Conservation (phyloP, 495 filamentous ascomycete species). For the Podospora pseudopauciseta region DNA sequence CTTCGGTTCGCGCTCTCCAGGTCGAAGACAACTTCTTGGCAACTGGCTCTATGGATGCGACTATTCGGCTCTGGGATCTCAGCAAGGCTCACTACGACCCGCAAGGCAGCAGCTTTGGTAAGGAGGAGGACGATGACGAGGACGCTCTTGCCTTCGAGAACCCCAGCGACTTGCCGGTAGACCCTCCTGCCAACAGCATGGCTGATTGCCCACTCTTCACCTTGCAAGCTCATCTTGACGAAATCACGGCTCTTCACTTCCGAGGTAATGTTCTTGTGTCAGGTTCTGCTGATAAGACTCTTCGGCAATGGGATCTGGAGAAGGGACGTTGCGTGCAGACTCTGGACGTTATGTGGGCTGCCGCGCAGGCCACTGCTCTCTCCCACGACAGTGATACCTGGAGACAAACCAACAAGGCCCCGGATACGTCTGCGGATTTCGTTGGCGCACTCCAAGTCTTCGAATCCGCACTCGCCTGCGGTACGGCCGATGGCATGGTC, state of each 20-base stretch:
- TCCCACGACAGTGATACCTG: conserved; percentile 53
- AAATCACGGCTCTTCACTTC: conserved; percentile 93
- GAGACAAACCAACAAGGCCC: conserved; percentile 53
- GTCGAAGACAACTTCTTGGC: conserved; percentile 94
- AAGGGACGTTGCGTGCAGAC: conserved; percentile 97
- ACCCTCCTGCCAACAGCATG: conserved; percentile 68
- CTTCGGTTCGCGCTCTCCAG: conserved; percentile 88
- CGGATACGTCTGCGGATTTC: conserved; percentile 71
- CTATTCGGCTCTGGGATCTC: conserved; percentile 92
- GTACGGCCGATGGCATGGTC: conserved; percentile 97
- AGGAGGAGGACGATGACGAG: conserved; percentile 59
- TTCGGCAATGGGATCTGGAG: conserved; percentile 95
- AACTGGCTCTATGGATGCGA: conserved; percentile 93
- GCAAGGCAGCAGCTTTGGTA: conserved; percentile 61
- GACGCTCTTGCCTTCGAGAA: conserved; percentile 59
- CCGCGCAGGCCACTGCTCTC: conserved; percentile 79
- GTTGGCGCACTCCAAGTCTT: conserved; percentile 95
- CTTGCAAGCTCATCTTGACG: conserved; percentile 84
- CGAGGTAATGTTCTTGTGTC: conserved; percentile 84
- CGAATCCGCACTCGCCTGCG: conserved; percentile 94
- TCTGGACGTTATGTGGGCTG: conserved; percentile 97
- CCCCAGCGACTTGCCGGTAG: conserved; percentile 56
- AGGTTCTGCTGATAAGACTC: conserved; percentile 93
- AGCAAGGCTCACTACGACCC: conserved; percentile 57
- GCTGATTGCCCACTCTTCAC: conserved; percentile 83